These are phyloP conservation scores for Straminergon stramineum DNA, from an alignment of 225 moss, liverwort and hornwort genomes.

Conservation along the genomic window DNA sequence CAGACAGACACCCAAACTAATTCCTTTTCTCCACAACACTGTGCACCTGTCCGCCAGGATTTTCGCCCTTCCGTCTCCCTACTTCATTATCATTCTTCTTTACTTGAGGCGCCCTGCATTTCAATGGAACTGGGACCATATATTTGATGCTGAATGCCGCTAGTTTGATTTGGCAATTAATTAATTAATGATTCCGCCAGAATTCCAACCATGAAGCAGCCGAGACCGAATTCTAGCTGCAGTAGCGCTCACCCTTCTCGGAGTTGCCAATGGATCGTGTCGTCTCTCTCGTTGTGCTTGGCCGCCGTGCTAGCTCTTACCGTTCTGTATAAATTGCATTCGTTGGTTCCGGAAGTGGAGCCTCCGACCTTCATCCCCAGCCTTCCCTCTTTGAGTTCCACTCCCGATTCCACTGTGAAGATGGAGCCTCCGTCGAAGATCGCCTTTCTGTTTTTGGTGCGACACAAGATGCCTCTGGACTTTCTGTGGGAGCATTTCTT, in stretches of 20 bases:
- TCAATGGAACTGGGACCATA: not conserved
- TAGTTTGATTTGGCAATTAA: not conserved
- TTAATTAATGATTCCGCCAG: not conserved
- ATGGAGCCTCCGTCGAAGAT: constrained; percentile 8
- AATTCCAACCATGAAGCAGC: constrained; percentile 17
- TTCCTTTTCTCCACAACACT: not conserved
- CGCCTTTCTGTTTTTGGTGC: constrained; percentile 46
- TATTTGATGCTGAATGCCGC: not conserved
- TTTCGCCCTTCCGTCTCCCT: not conserved
- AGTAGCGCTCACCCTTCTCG: not conserved
- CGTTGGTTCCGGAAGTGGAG: constrained; percentile 10
- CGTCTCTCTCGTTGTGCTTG: not conserved
- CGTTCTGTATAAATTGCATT: constrained; percentile 22
- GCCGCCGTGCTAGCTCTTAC: not conserved
- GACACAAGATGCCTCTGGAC: constrained; percentile 54
- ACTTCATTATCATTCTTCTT: not conserved
- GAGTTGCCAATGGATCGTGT: not conserved
- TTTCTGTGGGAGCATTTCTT: constrained; percentile 62
- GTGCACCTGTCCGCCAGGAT: not conserved
- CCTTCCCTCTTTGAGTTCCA: not conserved
- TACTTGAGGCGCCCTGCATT: not conserved
- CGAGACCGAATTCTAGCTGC: not conserved
- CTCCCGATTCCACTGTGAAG: not conserved
- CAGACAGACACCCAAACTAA: not conserved
- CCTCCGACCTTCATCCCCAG: not conserved